Conservation (phyloP, 1,284 basidiomycete genomes). For the Ceratobasidium sp. region DNA sequence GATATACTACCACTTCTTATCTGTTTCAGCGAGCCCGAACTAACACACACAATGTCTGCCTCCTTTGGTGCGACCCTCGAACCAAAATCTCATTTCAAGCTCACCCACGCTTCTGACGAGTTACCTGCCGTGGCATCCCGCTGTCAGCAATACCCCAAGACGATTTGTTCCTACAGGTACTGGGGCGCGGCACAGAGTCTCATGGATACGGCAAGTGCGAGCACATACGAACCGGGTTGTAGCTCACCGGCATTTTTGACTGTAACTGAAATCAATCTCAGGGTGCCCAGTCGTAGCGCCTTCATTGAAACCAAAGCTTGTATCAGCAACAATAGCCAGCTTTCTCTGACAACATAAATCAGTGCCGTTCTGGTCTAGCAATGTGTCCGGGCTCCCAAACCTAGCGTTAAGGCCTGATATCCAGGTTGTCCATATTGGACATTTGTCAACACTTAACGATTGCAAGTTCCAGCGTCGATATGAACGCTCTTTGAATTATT, state of each 20-base stretch:
- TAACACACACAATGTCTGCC: not conserved
- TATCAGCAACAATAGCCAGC: no score
- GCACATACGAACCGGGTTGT: no score
- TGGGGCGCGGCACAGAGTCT: not conserved
- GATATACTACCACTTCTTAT: not conserved
- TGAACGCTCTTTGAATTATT: no score
- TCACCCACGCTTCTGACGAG: slow-evolving; percentile 1
- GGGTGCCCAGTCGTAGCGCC: not conserved
- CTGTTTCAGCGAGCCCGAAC: not conserved
- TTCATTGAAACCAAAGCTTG: no score
- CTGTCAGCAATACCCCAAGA: not conserved
- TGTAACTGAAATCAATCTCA: no score
- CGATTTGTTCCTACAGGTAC: slow-evolving; percentile 27
- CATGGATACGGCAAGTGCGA: not conserved
- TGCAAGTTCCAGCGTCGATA: no score
- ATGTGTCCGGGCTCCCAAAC: not conserved
- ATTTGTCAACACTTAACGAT: no score
- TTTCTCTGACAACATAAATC: not conserved
- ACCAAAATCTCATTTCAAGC: not conserved
- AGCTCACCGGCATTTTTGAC: no score
- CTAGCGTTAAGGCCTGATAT: not conserved
- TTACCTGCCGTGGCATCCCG: not conserved
- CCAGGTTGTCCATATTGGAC: not conserved
- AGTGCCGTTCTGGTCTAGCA: not conserved
- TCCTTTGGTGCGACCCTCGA: no score